phyloP scores from a whole-genome alignment of 2,329 filamentous ascomycete genomes.

The Aspergillus niger region DNA sequence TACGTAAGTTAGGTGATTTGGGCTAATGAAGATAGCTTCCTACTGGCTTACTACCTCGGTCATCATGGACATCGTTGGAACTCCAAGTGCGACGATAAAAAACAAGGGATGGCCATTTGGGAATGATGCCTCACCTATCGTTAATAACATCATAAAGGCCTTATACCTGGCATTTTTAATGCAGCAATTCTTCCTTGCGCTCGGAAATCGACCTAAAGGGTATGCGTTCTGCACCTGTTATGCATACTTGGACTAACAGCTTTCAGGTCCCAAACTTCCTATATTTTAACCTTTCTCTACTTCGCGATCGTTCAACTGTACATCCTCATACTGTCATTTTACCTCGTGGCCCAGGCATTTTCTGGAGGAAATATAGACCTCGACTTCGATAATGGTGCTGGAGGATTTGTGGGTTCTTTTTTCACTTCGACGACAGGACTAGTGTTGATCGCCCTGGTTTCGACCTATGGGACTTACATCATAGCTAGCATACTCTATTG shows the following conservation, averaged over 20 bases:
- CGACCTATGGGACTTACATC: conserved; percentile 96
- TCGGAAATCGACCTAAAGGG: conserved; percentile 95
- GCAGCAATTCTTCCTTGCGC: conserved; percentile 91
- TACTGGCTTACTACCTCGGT: conserved; percentile 97
- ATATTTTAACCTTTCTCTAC: conserved; percentile 83
- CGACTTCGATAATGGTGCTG: conserved; percentile 62
- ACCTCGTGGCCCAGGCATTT: conserved; percentile 86
- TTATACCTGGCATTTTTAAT: conserved; percentile 87
- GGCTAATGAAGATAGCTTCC: conserved; percentile 60
- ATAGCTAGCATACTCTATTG: conserved; percentile 95
- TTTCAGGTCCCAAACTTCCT: conserved; percentile 73
- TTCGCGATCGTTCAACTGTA: conserved; percentile 90
- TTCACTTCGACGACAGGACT: conserved; percentile 82
- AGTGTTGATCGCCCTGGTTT: conserved; percentile 87
- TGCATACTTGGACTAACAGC: neutral
- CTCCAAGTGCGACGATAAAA: conserved; percentile 56
- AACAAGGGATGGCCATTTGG: conserved; percentile 86
- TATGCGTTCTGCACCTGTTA: neutral
- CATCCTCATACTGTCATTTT: conserved; percentile 82
- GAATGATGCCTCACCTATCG: conserved; percentile 76
- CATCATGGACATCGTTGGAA: conserved; percentile 96
- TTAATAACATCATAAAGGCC: conserved; percentile 92
- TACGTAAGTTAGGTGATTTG: neutral
- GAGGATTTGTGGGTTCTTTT: conserved; percentile 73
- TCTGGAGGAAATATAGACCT: conserved; percentile 60